A percentile compares a stretch with the other conserved stretches of the same genome.
These are phyloP conservation scores for Aspergillus fischeri DNA, from an alignment of 2,329 filamentous ascomycete genomes.

Conservation along the genomic window DNA sequence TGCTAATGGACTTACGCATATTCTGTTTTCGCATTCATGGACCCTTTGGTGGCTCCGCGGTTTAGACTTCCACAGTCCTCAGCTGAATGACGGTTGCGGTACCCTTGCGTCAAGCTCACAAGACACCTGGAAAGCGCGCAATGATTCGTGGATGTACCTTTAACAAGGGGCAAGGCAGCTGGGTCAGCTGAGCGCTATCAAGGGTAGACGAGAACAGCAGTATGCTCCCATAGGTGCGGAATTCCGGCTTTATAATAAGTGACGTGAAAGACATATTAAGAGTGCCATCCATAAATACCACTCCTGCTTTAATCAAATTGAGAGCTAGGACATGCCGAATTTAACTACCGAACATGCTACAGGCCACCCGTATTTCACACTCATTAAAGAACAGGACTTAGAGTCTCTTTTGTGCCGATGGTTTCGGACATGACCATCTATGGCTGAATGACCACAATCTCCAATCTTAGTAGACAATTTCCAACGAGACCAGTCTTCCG, in stretches of 20 bases:
- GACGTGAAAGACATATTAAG: background rate
- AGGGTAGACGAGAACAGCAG: background rate
- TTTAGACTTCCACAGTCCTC: background rate
- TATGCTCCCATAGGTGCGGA: background rate
- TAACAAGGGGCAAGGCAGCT: no score
- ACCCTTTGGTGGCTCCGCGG: no score
- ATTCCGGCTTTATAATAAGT: background rate
- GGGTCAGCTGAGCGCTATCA: background rate
- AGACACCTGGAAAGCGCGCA: no score
- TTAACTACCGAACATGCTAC: background rate
- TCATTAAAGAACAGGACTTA: background rate
- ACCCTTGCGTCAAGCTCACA: background rate
- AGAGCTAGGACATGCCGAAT: background rate
- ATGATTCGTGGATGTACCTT: no score
- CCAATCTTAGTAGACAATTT: background rate
- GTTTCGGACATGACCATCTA: background rate
- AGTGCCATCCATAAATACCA: background rate
- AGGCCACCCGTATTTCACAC: background rate
- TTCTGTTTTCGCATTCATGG: no score
- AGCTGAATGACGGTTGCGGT: background rate
- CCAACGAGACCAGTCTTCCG: background rate
- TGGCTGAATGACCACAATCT: background rate
- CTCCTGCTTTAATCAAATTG: background rate
- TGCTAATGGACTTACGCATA: background rate
- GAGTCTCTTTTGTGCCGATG: no score